Conservation (phyloP, 345 rosid species). For the Arabidopsis arenosa region DNA sequence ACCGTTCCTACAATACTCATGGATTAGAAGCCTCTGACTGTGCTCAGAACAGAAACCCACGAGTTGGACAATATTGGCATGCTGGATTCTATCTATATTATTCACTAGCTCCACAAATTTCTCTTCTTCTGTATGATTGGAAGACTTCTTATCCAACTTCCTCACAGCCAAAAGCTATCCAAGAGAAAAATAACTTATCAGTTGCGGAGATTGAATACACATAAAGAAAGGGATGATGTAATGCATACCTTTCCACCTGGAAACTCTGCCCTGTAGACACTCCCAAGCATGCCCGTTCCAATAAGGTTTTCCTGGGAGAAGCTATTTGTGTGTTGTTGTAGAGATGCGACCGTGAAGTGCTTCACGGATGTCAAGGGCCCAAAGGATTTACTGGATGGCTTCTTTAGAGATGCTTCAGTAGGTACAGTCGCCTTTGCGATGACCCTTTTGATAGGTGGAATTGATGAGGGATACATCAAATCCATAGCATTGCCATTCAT, state of each 20-base stretch:
- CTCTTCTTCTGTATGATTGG: neutral
- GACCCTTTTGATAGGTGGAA: constrained; percentile 6
- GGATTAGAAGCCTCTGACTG: neutral
- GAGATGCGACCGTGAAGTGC: neutral
- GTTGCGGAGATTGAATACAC: neutral
- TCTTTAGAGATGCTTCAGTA: neutral
- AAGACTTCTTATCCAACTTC: neutral
- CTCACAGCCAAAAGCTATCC: neutral
- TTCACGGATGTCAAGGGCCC: constrained; percentile 4
- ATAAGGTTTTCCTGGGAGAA: constrained; percentile 1
- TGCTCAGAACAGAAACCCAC: constrained; percentile 9
- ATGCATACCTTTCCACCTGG: constrained; percentile 8
- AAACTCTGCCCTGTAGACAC: constrained; percentile 2
- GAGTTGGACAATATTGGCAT: neutral
- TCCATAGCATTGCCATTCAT: neutral
- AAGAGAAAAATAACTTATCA: constrained; percentile 6
- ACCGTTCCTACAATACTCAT: neutral
- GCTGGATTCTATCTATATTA: neutral
- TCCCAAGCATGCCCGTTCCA: constrained; percentile 7
- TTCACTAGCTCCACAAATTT: constrained; percentile 3
- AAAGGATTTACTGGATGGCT: neutral
- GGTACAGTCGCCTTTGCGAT: neutral
- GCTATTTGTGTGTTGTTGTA: constrained; percentile 3
- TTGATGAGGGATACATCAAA: neutral
- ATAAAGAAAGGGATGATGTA: neutral